Base-by-base conservation (phyloP, 768 basidiomycete species). In the Crassisporium funariophilum region DNA sequence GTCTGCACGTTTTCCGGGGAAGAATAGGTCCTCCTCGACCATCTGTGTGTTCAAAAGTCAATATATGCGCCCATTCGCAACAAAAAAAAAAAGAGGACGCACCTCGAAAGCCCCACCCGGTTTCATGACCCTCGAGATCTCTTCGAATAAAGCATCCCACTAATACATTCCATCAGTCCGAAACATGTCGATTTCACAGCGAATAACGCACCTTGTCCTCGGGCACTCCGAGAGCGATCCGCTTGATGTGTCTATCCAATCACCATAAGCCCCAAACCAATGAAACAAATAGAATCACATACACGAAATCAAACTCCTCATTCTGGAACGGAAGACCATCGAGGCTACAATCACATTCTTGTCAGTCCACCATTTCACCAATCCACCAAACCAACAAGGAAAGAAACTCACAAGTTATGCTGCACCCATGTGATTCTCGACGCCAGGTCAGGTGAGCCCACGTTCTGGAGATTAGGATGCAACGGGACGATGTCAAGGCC, bases 231-330 rank as follows among this genome's bases (percentile, higher is more conserved):
- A 84, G 74, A 1, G 84, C 82, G 36, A 90, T 80, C 5, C 86
- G 76, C 56, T 85, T 85, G 53, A 86, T 70, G 58, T 86, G 85
- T 34, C 84, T 87, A 53, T 43, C 45, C 17, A 10, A 23, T 4
- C 5, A n/a, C 22, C 13, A 42, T 36, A 9, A 33, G 42, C 33
- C 6, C 15, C 11, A 44, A 41, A 31, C 40, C 39, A 25, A 44
- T 52, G 35, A 49, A 21, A n/a, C 22, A n/a, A 22, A 25, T 42
- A 21, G 9, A 12, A 35, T 23, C 15, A 68, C 84, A 59, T 66
- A 88, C 84, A 89, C 83, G 61, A 78, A 88, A 60, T 90, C 88
- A 58, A 90, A 90, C 58, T 88, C 82, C 23, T 82, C 83, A 51
- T 82, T 73, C 6, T 75, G 74, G 59, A 90, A 90, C 0, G 88